A percentile compares a stretch with the other conserved stretches of the same genome.
These are phyloP conservation scores for Mortierella sp. DNA, from an alignment of 371 early-diverging fungal genomes.

Conservation along the genomic window DNA sequence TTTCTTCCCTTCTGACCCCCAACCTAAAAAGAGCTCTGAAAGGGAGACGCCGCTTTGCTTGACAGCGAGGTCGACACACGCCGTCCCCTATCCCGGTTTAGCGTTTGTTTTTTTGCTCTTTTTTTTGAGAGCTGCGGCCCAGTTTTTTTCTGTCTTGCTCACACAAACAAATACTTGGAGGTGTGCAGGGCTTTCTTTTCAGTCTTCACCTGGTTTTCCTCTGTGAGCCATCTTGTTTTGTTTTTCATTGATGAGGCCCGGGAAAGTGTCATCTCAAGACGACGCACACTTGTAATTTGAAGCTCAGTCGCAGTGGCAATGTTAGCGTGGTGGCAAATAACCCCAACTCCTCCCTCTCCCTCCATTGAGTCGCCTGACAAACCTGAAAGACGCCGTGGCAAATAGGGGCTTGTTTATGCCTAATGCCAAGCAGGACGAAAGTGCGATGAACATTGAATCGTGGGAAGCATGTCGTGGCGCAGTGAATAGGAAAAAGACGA, in stretches of 20 bases:
- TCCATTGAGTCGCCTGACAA: not conserved
- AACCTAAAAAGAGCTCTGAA: not conserved
- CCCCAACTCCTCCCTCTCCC: not conserved
- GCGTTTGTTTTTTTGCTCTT: not conserved
- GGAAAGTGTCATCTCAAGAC: too few species aligned
- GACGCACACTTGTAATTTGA: not conserved
- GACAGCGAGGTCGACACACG: not conserved
- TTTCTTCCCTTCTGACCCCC: not conserved
- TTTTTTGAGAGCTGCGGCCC: constrained; percentile 1
- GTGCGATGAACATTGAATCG: not conserved
- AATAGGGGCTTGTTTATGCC: not conserved
- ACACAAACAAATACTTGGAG: too few species aligned
- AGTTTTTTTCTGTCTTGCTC: not conserved
- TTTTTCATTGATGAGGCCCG: not conserved
- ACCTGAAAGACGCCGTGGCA: not conserved
- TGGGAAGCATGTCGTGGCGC: not conserved
- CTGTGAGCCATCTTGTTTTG: not conserved
- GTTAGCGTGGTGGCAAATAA: not conserved
- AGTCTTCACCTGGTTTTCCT: not conserved
- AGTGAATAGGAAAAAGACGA: not conserved
- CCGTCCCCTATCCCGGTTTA: not conserved
- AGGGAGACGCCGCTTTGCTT: not conserved
- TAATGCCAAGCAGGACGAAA: not conserved
- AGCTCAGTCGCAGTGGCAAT: not conserved
- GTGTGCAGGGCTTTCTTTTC: too few species aligned